These are phyloP conservation scores for Acacia concinna DNA, from an alignment of 331 rosid genomes.

Conservation along the genomic window DNA sequence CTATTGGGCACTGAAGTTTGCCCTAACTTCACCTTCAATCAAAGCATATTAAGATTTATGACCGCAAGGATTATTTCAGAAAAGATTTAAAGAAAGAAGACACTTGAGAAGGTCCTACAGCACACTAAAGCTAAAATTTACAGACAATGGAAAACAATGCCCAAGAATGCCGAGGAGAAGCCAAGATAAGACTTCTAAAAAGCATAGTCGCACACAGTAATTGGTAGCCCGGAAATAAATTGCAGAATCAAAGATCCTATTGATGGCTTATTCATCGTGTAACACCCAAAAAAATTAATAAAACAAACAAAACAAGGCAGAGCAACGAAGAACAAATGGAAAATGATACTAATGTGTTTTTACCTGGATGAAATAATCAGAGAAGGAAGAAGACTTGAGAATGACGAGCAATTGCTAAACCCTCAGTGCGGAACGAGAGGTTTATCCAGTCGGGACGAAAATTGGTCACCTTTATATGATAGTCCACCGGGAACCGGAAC, in stretches of 20 bases:
- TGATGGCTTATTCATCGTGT: neutral
- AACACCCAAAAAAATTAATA: neutral
- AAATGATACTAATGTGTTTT: neutral
- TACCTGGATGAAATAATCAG: neutral
- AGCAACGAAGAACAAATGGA: neutral
- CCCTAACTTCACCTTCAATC: neutral
- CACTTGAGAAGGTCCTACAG: neutral
- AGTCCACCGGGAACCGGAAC: neutral
- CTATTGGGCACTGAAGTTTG: neutral
- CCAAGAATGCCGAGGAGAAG: neutral
- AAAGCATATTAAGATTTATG: neutral
- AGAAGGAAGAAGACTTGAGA: neutral
- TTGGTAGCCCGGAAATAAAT: neutral
- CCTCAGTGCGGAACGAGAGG: neutral
- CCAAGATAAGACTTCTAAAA: neutral
- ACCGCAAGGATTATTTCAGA: neutral
- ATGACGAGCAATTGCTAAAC: neutral
- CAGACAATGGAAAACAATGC: neutral
- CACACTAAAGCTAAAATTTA: neutral
- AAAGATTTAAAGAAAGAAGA: neutral
- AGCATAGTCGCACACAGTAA: neutral
- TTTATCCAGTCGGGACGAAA: neutral
- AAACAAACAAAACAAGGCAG: neutral
- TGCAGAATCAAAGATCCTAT: neutral
- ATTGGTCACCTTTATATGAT: neutral